A percentile compares a stretch with the other conserved stretches of the same genome.
These are phyloP conservation scores for Sarocladium kiliense DNA, from an alignment of 2,329 filamentous ascomycete genomes.

Conservation along the genomic window DNA sequence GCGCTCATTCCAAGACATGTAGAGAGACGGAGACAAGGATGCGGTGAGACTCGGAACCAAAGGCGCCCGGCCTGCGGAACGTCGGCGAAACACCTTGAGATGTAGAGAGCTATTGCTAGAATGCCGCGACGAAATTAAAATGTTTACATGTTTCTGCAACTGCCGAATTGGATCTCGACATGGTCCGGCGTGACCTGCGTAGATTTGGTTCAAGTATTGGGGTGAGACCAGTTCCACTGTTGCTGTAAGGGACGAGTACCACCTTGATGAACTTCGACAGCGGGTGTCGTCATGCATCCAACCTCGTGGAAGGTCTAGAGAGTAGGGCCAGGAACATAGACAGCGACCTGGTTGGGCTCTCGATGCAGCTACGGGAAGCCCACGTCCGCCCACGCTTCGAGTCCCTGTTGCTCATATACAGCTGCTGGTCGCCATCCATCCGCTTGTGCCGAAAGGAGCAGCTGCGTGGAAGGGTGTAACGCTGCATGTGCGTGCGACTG, in stretches of 20 bases:
- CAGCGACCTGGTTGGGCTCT: background rate
- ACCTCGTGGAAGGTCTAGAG: background rate
- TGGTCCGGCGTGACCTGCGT: background rate
- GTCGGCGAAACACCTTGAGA: background rate
- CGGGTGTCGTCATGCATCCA: conserved; percentile 4
- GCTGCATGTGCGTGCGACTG: background rate
- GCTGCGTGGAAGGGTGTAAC: conserved; percentile 6
- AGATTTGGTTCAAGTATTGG: too few species aligned
- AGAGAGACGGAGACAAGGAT: too few species aligned
- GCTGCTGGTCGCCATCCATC: background rate
- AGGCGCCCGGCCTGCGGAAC: background rate
- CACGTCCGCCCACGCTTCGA: background rate
- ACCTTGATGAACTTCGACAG: background rate
- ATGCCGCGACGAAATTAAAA: background rate
- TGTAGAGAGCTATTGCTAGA: background rate
- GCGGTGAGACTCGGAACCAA: conserved; percentile 1
- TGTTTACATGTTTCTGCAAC: background rate
- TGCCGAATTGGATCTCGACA: background rate
- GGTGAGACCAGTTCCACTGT: background rate
- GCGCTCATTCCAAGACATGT: too few species aligned
- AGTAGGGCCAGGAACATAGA: background rate
- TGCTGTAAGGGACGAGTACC: conserved; percentile 4
- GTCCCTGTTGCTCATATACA: background rate
- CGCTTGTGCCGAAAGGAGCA: conserved; percentile 2
- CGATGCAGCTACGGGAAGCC: conserved; percentile 2